phyloP scores from a whole-genome alignment of 1,284 basidiomycete genomes.

The Boletus albobrunnescens region DNA sequence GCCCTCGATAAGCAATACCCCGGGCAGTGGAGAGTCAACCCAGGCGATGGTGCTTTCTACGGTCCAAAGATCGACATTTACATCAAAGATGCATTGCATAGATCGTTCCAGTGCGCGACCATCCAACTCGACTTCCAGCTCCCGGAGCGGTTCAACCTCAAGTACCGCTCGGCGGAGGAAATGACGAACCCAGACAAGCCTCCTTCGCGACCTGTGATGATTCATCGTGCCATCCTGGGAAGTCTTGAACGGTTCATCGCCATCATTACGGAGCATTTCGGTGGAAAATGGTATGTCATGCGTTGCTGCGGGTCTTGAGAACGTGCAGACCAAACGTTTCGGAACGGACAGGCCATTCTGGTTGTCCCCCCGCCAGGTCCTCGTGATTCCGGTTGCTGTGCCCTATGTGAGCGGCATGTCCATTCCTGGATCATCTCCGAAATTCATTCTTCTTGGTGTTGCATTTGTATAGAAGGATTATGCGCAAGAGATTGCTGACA shows the following conservation, averaged over 20 bases:
- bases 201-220: slow-evolving; percentile 87
- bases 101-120: slow-evolving; percentile 97
- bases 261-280: slow-evolving; percentile 96
- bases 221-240: slow-evolving; percentile 96
- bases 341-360: slow-evolving; percentile 79
- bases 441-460: slow-evolving; percentile 4
- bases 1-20: slow-evolving; percentile 87
- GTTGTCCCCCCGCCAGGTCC: slow-evolving; percentile 91
- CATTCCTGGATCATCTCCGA: not conserved
- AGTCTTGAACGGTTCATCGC: slow-evolving; percentile 95
- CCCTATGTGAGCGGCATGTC: slow-evolving; percentile 63
- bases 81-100: slow-evolving; percentile 87
- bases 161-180: slow-evolving; percentile 77
- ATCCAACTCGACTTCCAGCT: slow-evolving; percentile 99
- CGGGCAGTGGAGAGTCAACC: slow-evolving; percentile 91
- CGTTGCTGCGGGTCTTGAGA: not conserved
- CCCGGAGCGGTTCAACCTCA: slow-evolving; percentile 95
- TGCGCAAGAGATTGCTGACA: slow-evolving; percentile 74
- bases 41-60: slow-evolving; percentile 97
- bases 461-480: slow-evolving; percentile 84
- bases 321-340: not conserved
- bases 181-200: slow-evolving; percentile 52
- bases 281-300: slow-evolving; percentile 82
- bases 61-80: slow-evolving; percentile 98
- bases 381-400: slow-evolving; percentile 91